phyloP scores from a whole-genome alignment of 2,329 filamentous ascomycete genomes.

The Plectosphaerella cucumerina region DNA sequence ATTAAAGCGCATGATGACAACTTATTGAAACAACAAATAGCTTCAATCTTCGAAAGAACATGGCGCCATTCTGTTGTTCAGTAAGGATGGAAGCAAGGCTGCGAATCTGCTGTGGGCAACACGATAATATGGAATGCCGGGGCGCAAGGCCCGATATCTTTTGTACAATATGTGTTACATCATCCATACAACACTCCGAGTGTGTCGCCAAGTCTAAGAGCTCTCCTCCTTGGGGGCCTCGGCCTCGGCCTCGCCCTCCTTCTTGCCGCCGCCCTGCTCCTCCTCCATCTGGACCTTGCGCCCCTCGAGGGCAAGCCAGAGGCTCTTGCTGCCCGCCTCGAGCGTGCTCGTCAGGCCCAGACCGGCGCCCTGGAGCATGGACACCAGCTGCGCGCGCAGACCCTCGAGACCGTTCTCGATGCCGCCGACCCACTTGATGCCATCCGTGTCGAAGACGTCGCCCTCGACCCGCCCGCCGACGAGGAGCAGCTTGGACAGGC shows the following conservation, averaged over 20 bases:
- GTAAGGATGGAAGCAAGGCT: too few relatives aligned
- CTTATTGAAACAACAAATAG: too few relatives aligned
- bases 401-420: constrained; percentile 80
- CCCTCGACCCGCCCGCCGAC: constrained; percentile 85
- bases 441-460: constrained; percentile 73
- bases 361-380: constrained; percentile 75
- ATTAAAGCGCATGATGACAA: too few relatives aligned
- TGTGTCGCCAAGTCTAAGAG: background rate
- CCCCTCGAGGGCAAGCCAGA: constrained; percentile 87
- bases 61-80: too few relatives aligned
- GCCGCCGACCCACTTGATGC: constrained; percentile 60
- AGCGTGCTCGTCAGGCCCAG: constrained; percentile 73
- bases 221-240: constrained; percentile 6
- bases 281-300: constrained; percentile 78
- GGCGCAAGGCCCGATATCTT: constrained; percentile 4
- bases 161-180: background rate
- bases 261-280: constrained; percentile 34
- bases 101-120: too few relatives aligned
- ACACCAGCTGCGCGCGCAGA: constrained; percentile 75
- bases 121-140: background rate
- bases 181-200: background rate
- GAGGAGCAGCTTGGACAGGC: constrained; percentile 80
- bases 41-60: too few relatives aligned
- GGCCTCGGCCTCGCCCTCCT: constrained; percentile 20
- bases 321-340: constrained; percentile 72